These are phyloP conservation scores for Rhizopogon vulgaris DNA, from an alignment of 768 basidiomycete species.

Conservation along the genomic window DNA sequence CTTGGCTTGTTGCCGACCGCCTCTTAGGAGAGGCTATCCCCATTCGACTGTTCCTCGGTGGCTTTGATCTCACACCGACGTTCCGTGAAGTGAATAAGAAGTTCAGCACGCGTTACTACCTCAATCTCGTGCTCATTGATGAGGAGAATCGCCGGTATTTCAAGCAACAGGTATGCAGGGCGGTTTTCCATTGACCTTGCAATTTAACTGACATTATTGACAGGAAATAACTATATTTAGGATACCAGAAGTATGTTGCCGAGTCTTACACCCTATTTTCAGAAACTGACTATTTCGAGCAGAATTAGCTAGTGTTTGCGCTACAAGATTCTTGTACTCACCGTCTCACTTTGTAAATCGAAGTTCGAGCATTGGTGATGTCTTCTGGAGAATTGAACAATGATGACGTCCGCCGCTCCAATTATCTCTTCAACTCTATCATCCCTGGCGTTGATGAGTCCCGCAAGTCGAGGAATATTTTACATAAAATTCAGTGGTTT, in stretches of 20 bases:
- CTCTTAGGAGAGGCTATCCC: conserved; percentile 93
- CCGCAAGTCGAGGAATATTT: no score
- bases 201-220: not conserved
- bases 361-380: no score
- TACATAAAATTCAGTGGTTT: no score
- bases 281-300: conserved; percentile 3
- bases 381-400: no score
- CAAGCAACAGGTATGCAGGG: conserved; percentile 75
- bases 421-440: no score
- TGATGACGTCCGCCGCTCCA: no score
- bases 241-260: conserved; percentile 68
- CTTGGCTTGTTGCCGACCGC: not conserved
- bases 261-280: not conserved
- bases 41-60: conserved; percentile 94
- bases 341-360: not conserved
- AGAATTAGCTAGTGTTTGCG: conserved; percentile 28
- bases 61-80: conserved; percentile 97
- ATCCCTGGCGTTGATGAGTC: no score
- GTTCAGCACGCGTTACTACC: conserved; percentile 94
- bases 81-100: conserved; percentile 99
- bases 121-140: conserved; percentile 95
- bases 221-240: conserved; percentile 87
- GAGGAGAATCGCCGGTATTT: conserved; percentile 98
- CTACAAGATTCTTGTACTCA: not conserved
- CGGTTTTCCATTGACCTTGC: not conserved